Conservation (phyloP, 2,329 filamentous ascomycete species). For the Alternaria sp. region DNA sequence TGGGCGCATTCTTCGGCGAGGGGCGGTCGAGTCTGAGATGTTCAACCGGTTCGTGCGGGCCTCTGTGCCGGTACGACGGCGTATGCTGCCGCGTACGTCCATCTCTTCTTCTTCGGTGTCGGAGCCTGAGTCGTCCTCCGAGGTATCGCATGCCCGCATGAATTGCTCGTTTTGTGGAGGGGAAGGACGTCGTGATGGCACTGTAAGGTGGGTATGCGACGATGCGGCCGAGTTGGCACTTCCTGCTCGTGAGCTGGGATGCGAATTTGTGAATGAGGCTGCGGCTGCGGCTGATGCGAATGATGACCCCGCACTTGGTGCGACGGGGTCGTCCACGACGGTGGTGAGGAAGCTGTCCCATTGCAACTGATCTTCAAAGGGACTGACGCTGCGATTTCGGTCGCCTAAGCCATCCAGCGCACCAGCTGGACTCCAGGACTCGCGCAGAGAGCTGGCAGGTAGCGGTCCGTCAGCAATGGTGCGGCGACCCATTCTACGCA, state of each 20-base stretch:
- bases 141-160: conserved; percentile 61
- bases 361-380: conserved; percentile 58
- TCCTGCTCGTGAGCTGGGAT: conserved; percentile 52
- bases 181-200: conserved; percentile 41
- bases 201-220: conserved; percentile 48
- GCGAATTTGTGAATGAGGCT: conserved; percentile 54
- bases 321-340: conserved; percentile 79
- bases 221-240: conserved; percentile 51
- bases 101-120: conserved; percentile 61
- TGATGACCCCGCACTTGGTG: conserved; percentile 81
- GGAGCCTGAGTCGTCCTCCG: conserved; percentile 51
- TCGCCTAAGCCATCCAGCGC: conserved; percentile 78
- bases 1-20: conserved; percentile 23
- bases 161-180: conserved; percentile 47
- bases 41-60: conserved; percentile 5
- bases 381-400: conserved; percentile 81
- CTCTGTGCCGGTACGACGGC: conserved; percentile 33
- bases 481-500: conserved; percentile 48
- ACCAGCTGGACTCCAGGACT: conserved; percentile 46
- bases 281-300: conserved; percentile 72
- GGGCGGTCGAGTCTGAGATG: conserved; percentile 8
- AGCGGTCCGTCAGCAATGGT: conserved; percentile 45
- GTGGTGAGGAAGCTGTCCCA: conserved; percentile 86
- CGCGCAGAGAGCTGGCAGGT: conserved; percentile 45
- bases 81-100: conserved; percentile 12